phyloP scores from a whole-genome alignment of 2,329 filamentous ascomycete species.

The Beauveria sp. region DNA sequence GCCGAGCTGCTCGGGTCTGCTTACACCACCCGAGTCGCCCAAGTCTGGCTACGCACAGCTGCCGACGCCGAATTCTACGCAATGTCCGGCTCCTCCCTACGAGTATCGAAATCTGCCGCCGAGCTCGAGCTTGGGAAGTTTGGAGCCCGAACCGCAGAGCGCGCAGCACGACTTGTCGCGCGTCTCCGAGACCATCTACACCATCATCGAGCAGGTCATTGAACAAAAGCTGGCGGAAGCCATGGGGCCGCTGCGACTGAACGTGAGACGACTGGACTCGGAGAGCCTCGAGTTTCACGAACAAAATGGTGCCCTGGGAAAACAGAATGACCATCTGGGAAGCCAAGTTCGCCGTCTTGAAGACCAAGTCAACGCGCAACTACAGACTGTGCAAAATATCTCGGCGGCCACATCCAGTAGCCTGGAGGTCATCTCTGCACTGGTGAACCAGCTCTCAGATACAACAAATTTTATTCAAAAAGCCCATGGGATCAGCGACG shows the following conservation, averaged over 20 bases:
- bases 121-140: not conserved
- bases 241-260: constrained; percentile 22
- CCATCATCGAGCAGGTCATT: constrained; percentile 23
- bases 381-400: constrained; percentile 16
- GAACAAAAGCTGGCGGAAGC: constrained; percentile 27
- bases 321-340: constrained; percentile 14
- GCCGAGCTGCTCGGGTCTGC: constrained; percentile 4
- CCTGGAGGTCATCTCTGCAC: not conserved
- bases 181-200: constrained; percentile 19
- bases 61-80: not conserved
- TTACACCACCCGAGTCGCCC: constrained; percentile 18
- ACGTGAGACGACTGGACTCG: constrained; percentile 16
- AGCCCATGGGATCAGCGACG: not conserved
- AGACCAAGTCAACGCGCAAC: constrained; percentile 1
- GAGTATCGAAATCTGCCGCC: not conserved
- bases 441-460: constrained; percentile 9
- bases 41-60: not conserved
- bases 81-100: no score
- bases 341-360: constrained; percentile 12
- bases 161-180: not conserved
- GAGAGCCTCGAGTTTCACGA: constrained; percentile 16
- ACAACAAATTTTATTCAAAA: not conserved
- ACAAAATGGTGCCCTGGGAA: constrained; percentile 21
- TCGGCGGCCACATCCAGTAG: not conserved
- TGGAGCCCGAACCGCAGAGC: not conserved